Conservation (phyloP, 192 early-diverging fungal genomes). For the Allomyces javanicus region DNA sequence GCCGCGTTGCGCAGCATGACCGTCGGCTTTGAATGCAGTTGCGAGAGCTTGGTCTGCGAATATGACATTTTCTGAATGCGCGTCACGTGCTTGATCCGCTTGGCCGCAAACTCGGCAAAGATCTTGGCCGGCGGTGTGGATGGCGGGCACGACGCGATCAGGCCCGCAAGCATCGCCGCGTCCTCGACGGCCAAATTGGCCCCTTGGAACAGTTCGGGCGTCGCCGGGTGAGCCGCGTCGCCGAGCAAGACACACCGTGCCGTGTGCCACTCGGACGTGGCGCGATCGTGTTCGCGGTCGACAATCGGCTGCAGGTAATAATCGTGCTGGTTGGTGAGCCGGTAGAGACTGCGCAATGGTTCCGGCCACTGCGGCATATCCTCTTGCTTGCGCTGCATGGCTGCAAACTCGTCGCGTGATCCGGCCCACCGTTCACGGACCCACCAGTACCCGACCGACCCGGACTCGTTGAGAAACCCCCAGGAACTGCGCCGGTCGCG, state of each 20-base stretch:
- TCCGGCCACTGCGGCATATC: not conserved
- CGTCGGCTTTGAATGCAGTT: not conserved
- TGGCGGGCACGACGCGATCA: not conserved
- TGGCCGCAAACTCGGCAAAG: not conserved
- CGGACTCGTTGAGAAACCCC: not conserved
- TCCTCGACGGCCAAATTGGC: not conserved
- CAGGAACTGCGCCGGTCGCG: not conserved
- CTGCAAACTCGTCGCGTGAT: not conserved
- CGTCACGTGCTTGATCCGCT: not conserved
- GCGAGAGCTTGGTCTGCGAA: not conserved
- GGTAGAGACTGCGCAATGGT: not conserved
- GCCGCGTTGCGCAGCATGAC: not conserved
- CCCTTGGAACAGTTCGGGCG: not conserved
- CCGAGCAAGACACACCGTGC: not conserved
- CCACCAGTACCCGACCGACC: not conserved
- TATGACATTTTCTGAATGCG: not conserved
- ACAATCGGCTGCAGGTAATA: not conserved
- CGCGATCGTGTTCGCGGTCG: not conserved
- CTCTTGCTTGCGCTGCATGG: not conserved
- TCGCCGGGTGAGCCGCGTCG: not conserved
- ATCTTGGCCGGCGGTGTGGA: not conserved
- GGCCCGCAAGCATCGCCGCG: not conserved
- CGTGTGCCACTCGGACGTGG: not conserved
- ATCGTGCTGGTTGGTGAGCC: not conserved
- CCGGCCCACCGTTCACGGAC: not conserved